Evolutionary conservation across 306 rosid genomes (phyloP).

Genomic region (Prunus davidiana): DNA sequence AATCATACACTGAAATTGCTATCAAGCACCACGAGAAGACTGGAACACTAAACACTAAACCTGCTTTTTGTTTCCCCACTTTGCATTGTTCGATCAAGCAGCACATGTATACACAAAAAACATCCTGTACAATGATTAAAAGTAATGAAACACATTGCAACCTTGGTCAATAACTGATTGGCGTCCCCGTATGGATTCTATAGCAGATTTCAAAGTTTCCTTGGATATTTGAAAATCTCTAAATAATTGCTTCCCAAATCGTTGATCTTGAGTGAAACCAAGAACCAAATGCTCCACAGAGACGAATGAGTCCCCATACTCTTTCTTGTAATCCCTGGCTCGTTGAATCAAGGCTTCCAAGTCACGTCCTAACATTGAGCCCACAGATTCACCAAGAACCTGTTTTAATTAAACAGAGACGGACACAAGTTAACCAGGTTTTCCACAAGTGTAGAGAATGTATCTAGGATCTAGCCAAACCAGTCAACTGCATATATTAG

Average conservation of each 20-base stretch:
- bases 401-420: conserved; percentile 24
- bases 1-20: neutral
- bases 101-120: neutral
- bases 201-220: conserved; percentile 66
- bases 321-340: conserved; percentile 87
- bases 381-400: conserved; percentile 83
- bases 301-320: conserved; percentile 89
- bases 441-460: neutral
- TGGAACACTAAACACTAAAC: neutral
- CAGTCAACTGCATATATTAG: neutral
- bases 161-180: conserved; percentile 99
- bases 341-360: conserved; percentile 89
- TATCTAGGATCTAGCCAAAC: neutral
- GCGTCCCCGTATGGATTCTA: conserved; percentile 85
- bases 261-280: conserved; percentile 71
- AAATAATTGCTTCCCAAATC: conserved; percentile 83
- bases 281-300: conserved; percentile 98
- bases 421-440: conserved; percentile 16
- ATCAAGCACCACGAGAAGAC: neutral
- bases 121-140: neutral
- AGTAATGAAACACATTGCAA: conserved; percentile 19
- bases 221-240: conserved; percentile 81
- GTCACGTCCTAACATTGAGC: conserved; percentile 95
- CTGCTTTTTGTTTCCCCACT: neutral
- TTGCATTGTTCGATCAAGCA: neutral